Evolutionary conservation across 2,329 filamentous ascomycete genomes (phyloP).

Genomic region (Aspergillus tanneri): DNA sequence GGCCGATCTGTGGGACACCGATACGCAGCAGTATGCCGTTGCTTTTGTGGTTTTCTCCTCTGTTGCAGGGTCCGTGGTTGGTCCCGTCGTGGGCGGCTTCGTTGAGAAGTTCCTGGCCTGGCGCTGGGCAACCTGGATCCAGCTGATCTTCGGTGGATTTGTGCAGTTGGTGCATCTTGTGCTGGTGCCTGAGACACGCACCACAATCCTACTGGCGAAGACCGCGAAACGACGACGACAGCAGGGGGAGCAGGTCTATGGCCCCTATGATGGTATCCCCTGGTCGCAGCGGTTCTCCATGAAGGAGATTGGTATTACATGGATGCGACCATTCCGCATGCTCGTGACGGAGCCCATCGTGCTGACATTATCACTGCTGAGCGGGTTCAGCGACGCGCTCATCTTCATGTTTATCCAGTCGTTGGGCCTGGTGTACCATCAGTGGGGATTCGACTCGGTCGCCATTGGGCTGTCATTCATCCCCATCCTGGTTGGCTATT

Average conservation of each 20-base stretch:
- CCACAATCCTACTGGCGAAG: conserved; percentile 57
- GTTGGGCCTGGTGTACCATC: conserved; percentile 58
- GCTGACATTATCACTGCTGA: conserved; percentile 66
- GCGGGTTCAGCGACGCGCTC: conserved; percentile 70
- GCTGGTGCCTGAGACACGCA: conserved; percentile 63
- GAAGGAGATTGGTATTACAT: conserved; percentile 44
- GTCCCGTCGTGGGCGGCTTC: conserved; percentile 55
- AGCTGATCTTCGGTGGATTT: conserved; percentile 56
- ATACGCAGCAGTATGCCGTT: conserved; percentile 71
- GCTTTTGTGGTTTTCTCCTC: conserved; percentile 76
- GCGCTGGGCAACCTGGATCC: conserved; percentile 66
- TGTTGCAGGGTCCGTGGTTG: conserved; percentile 68
- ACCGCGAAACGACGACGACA: conserved; percentile 58
- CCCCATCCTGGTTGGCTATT: conserved; percentile 53
- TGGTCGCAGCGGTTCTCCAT: conserved; percentile 50
- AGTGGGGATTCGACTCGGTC: conserved; percentile 23
- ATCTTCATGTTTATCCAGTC: conserved; percentile 78
- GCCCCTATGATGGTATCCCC: conserved; percentile 59
- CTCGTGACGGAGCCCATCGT: conserved; percentile 74
- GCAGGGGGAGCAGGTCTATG: conserved; percentile 61
- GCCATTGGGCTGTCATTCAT: conserved; percentile 25
- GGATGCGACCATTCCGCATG: conserved; percentile 68
- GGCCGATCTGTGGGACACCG: conserved; percentile 69
- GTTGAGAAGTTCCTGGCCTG: conserved; percentile 53
- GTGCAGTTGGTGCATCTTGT: conserved; percentile 53